Conservation (phyloP, 1,139 yeast genomes). For the Zygosaccharomyces pseudobailii region DNA sequence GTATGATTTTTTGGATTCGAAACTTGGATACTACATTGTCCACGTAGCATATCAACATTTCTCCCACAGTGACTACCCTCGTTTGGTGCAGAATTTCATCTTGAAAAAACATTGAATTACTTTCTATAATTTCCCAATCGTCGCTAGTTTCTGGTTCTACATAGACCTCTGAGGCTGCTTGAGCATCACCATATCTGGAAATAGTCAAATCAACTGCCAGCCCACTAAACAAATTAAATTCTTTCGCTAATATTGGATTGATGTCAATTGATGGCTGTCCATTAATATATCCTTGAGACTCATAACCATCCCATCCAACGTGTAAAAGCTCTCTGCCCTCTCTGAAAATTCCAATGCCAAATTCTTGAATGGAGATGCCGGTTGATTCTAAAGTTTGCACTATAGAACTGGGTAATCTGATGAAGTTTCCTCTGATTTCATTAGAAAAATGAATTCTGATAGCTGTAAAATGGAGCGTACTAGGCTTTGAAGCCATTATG, state of each 20-base stretch:
- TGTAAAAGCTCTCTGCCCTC: constrained; percentile 31
- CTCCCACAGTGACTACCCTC: constrained; percentile 62
- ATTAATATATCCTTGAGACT: constrained; percentile 34
- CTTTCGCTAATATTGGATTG: constrained; percentile 50
- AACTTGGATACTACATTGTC: constrained; percentile 62
- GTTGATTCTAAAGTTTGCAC: constrained; percentile 22
- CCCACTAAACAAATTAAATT: constrained; percentile 38
- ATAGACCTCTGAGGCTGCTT: constrained; percentile 55
- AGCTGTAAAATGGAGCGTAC: constrained; percentile 14
- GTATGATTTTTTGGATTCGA: constrained; percentile 58
- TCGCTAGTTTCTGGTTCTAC: constrained; percentile 72
- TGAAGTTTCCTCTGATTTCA: constrained; percentile 27
- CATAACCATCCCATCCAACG: constrained; percentile 84
- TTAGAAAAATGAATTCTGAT: constrained; percentile 14
- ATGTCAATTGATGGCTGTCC: constrained; percentile 42
- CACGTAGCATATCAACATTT: constrained; percentile 66
- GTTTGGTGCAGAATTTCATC: constrained; percentile 72
- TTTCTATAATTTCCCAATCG: constrained; percentile 90
- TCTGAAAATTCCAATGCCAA: constrained; percentile 19
- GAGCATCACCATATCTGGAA: constrained; percentile 40
- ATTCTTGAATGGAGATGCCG: constrained; percentile 22
- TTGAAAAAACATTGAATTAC: constrained; percentile 76
- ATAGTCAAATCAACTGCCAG: constrained; percentile 37
- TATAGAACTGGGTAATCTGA: constrained; percentile 25
- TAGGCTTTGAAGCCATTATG: constrained; percentile 9